Percentiles rank a stretch among this genome's conserved stretches.
phyloP scores from a whole-genome alignment of 2,329 filamentous ascomycete genomes.

The Blumeria graminis region DNA sequence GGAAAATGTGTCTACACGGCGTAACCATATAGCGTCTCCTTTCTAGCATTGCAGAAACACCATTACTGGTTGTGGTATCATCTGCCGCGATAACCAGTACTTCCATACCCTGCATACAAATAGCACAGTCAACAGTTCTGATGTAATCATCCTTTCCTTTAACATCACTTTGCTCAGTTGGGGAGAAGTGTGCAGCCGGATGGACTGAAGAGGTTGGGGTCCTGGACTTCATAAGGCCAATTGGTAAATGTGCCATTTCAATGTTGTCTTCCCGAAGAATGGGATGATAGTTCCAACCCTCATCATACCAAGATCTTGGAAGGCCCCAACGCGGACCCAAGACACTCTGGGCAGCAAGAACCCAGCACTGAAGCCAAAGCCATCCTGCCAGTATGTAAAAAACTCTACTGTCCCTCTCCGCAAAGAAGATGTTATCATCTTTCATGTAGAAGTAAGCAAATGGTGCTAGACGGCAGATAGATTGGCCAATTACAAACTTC shows the following conservation, averaged over 20 bases:
- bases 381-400: slow-evolving; percentile 45
- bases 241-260: slow-evolving; percentile 57
- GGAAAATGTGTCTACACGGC: slow-evolving; percentile 88
- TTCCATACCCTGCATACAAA: slow-evolving; percentile 79
- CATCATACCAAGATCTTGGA: slow-evolving; percentile 39
- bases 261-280: slow-evolving; percentile 60
- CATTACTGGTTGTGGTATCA: slow-evolving; percentile 20
- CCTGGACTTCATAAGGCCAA: slow-evolving; percentile 29
- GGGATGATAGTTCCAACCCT: slow-evolving; percentile 87
- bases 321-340: slow-evolving; percentile 76
- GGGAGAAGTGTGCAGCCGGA: too few species aligned
- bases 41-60: slow-evolving; percentile 46
- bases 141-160: slow-evolving; percentile 21
- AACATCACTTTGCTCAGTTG: slow-evolving; percentile 13
- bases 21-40: slow-evolving; percentile 88
- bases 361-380: slow-evolving; percentile 68
- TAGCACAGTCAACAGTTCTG: slow-evolving; percentile 64
- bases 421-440: slow-evolving; percentile 58
- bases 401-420: slow-evolving; percentile 38
- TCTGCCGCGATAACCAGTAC: slow-evolving; percentile 52
- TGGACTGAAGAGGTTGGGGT: neutral
- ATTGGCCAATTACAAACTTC: slow-evolving; percentile 76
- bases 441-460: slow-evolving; percentile 69
- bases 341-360: slow-evolving; percentile 60
- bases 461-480: slow-evolving; percentile 50